Evolutionary conservation across 2,329 filamentous ascomycete genomes (phyloP), one percentile per base, ranked within the genome.

Genomic region (Pseudogymnoascus sp.): DNA sequence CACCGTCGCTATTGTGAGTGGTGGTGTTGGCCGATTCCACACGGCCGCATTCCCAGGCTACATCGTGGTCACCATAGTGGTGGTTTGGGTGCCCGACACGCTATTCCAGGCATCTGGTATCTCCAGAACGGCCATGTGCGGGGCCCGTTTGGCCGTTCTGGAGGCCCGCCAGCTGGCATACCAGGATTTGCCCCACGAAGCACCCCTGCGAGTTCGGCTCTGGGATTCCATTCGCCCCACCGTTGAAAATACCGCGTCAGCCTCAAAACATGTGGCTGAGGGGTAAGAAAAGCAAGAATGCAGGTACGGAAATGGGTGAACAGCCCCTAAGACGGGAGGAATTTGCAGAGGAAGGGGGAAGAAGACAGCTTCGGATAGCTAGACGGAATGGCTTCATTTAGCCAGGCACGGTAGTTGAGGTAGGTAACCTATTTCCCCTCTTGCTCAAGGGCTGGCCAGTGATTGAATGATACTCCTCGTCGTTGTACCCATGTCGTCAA

Each of bases 211-310:
- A 53, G 9, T 53, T 35, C 15, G 47, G 15, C 47, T 53, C 28
- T 33, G 47, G 47, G 47, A 53, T 53, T 53, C 47, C 47, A 53
- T 33, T 35, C 47, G 47, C 47, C 28, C 47, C 47, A 53, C 47
- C 28, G 30, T 53, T 20, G 47, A 35, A 53, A 53, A 20, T 53
- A 53, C 8, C 47, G 28, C 47, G 47, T 20, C 47, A 53, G 28
- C 47, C 47, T 53, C 47, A 53, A 43, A 53, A 35, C 47, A 35
- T 53, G 47, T 53, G 47, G 28, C 47, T 53, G 47, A 53, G 47
- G 47, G 47, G 47, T 22, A 53, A 20, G 6, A 33, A 33, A 6
- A 15, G 47, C 47, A 53, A 33, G 8, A 53, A 53, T 35, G 28
- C 28, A 53, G 47, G 47, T 53, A 53, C 47, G 28, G n/a, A 7